phyloP scores from a whole-genome alignment of 2,329 filamentous ascomycete species.

The Aurifilum marmelostoma region DNA sequence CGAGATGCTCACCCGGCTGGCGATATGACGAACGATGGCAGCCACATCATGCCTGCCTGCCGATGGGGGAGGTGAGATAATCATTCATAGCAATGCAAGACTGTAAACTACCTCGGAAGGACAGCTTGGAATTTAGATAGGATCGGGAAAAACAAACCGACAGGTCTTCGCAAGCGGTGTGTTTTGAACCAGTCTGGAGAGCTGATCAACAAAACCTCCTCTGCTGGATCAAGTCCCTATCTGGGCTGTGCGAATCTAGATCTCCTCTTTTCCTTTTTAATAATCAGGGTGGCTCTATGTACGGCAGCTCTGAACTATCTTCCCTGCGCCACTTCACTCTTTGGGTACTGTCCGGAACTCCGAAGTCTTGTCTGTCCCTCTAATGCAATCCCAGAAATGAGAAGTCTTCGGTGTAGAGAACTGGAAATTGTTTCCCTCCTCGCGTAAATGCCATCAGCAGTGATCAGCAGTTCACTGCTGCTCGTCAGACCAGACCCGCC shows the following conservation, averaged over 20 bases:
- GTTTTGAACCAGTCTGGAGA: not conserved
- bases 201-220: not conserved
- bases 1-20: too few species aligned
- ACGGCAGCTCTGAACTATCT: not conserved
- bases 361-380: constrained; percentile 1
- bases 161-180: not conserved
- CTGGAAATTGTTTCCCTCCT: not conserved
- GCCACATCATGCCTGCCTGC: not conserved
- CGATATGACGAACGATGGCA: too few species aligned
- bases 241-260: not conserved
- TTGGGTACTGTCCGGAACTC: not conserved
- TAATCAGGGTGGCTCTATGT: constrained; percentile 3
- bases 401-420: not conserved
- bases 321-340: not conserved
- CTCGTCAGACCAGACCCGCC: not conserved
- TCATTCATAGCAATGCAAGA: constrained; percentile 55
- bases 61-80: constrained; percentile 44
- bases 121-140: constrained; percentile 35
- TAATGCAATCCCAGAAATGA: not conserved
- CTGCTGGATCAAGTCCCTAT: not conserved
- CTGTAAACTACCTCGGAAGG: too few species aligned
- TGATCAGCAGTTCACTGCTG: not conserved
- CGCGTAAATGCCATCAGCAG: not conserved
- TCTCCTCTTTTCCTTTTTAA: not conserved
- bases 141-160: not conserved